Conservation (phyloP, 164 flowering plant species). For the Macadamia integrifolia region DNA sequence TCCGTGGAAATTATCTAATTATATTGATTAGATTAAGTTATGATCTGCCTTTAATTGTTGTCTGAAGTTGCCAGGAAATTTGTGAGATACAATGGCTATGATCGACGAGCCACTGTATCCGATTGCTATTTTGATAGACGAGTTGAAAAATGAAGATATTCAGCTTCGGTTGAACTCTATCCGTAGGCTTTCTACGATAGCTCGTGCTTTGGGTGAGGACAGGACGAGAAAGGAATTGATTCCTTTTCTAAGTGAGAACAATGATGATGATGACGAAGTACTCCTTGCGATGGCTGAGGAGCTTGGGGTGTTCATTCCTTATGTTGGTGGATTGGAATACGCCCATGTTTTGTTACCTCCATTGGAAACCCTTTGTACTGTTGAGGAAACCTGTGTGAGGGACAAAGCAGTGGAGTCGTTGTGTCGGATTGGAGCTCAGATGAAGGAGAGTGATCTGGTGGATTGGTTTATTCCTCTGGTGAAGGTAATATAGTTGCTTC, state of each 20-base stretch:
- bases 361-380: conserved; percentile 78
- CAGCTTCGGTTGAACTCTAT: conserved; percentile 90
- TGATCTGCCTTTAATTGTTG: neutral
- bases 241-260: conserved; percentile 89
- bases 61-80: conserved; percentile 9
- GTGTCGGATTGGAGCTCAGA: conserved; percentile 87
- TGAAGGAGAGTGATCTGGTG: conserved; percentile 85
- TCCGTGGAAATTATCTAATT: neutral
- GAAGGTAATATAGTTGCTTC: conserved; percentile 46
- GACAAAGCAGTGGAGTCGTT: conserved; percentile 95
- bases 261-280: conserved; percentile 96
- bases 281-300: conserved; percentile 97
- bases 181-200: conserved; percentile 81
- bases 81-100: conserved; percentile 47
- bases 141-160: conserved; percentile 90
- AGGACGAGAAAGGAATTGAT: conserved; percentile 87
- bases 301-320: conserved; percentile 89
- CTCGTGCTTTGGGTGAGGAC: conserved; percentile 95
- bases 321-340: conserved; percentile 89
- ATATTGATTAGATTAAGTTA: neutral
- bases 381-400: conserved; percentile 96
- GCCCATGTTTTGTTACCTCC: conserved; percentile 88
- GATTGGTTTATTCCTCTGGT: conserved; percentile 84
- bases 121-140: conserved; percentile 87
- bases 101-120: conserved; percentile 93